phyloP scores from a whole-genome alignment of 75 land plant genomes.

The Sequoiadendron giganteum region DNA sequence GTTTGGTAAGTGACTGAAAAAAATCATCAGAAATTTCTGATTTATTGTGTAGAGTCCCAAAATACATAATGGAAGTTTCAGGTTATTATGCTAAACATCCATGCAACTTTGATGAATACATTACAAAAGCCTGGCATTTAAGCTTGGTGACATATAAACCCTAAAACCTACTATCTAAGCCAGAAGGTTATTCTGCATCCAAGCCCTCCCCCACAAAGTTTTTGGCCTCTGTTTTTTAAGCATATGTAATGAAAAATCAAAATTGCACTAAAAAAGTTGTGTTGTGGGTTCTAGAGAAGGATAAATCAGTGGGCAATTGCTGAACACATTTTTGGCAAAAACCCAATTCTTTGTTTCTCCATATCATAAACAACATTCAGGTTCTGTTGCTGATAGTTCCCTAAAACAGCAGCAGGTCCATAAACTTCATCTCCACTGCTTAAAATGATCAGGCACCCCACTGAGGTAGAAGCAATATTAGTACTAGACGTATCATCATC shows the following conservation, averaged over 20 bases:
- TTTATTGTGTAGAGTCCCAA: not conserved
- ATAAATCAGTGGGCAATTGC: not conserved
- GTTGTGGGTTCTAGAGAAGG: not conserved
- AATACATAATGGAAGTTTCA: not conserved
- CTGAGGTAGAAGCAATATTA: not conserved
- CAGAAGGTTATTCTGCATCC: not conserved
- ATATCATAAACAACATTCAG: not conserved
- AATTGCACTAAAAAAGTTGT: not conserved
- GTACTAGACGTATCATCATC: not conserved
- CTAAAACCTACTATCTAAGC: not conserved
- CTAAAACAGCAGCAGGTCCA: constrained; percentile 7
- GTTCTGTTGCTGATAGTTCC: constrained; percentile 12
- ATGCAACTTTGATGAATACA: not conserved
- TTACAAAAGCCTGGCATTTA: not conserved
- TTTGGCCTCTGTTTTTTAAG: too few species aligned
- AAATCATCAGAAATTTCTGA: not conserved
- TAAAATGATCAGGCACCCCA: not conserved
- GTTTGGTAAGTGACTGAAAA: too few species aligned
- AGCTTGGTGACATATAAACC: not conserved
- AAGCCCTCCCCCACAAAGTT: too few species aligned
- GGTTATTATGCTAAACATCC: too few species aligned
- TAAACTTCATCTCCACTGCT: constrained; percentile 2
- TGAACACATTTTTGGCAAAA: not conserved
- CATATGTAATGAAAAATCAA: not conserved
- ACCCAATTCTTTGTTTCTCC: constrained; percentile 3